Evolutionary conservation across 352 stramenopile species (phyloP), one percentile per base, ranked within the genome.

Genomic region (Globisporangium paddicum): DNA sequence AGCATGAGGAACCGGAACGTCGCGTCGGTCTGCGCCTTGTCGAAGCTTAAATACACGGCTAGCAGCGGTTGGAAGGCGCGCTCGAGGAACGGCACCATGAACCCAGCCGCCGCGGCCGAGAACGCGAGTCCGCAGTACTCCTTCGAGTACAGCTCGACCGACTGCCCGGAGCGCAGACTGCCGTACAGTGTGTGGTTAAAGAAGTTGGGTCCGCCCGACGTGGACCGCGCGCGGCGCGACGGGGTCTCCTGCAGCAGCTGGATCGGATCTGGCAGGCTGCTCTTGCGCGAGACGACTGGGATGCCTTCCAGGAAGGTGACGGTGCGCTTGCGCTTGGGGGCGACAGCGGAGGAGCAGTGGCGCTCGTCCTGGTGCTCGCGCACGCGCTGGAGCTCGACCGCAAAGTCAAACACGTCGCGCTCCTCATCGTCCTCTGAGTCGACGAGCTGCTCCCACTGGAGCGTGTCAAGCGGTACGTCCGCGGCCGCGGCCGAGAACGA

Each of bases 151-250:
- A 85, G 63, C 14, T 88, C 73, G 0, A 75, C 82, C 1, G 78
- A 60, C 21, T 73, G 67, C 16, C 82, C 82, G 3, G 76, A 59
- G 3, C 79, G 72, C 37, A 91, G 61, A 67, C 79, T 89, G 9
- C 82, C 77, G 49, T 91, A 91, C 18, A 91, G 62, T 30, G 78
- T 76, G 56, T 91, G 79, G 58, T 91, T 89, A 58, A 89, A 89
- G 42, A 89, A 78, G 13, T 75, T 75, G 9, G 73, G 73, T 0
- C 75, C 78, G n/a, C 77, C 88, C 5, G 28, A 32, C 28, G 72
- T 62, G 19, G 77, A 77, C 41, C 81, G 67, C 38, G 71, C 67
- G 21, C 75, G 70, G 41, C 72, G 58, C 5, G 73, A 75, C 49
- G 70, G 48, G 6, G 62, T 60, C 42, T 88, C 79, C 53, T 90